Base-by-base conservation (phyloP, 805 yeast species). In the Pichia occidentalis region DNA sequence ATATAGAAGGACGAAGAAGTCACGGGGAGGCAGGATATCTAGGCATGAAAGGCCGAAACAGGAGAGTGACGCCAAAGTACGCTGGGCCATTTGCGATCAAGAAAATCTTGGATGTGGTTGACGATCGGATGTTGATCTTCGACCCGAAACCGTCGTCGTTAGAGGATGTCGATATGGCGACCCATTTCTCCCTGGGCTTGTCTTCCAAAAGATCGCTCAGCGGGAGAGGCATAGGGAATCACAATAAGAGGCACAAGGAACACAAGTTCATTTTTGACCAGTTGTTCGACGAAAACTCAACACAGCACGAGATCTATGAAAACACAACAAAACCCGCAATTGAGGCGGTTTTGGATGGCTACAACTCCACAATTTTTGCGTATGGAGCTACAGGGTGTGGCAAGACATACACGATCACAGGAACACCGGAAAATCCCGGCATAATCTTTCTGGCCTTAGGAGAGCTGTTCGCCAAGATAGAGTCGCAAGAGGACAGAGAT, bases 351-450 rank as follows among this genome's bases (percentile, higher is more conserved):
- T 57, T 88, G 29, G 92, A 84, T 44, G 97, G 97, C 1, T 85
- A 66, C 59, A 87, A 90, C 56, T 80, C 95, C 5, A 86, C 96
- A 0, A 85, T 88, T 0, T 88, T 88, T 64, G 97, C 97, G 1
- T 88, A 88, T 56, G 97, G 97, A 1, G 95, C 97, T 21, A 88
- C 97, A 0, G 97, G 97, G 0, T 88, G 97, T 59, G 97, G 97
- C n/a, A 88, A 88, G 55, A 88, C 97, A 0, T 86, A 82, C 56
- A 88, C 97, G 0, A 83, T 88, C 23, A 73, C 81, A 54, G 96
- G 96, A 0, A 71, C 79, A 0, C 69, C 77, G 0, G 72, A 72
- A 2, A 61, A 71, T 19, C 95, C 95, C 0, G 96, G 95, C 0
- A 73, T 88, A 11, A 81, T 86, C 0, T 84, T 79, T 49, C 61